Evolutionary conservation across 2,329 filamentous ascomycete species (phyloP).

Genomic region (Ambrosiella xylebori): DNA sequence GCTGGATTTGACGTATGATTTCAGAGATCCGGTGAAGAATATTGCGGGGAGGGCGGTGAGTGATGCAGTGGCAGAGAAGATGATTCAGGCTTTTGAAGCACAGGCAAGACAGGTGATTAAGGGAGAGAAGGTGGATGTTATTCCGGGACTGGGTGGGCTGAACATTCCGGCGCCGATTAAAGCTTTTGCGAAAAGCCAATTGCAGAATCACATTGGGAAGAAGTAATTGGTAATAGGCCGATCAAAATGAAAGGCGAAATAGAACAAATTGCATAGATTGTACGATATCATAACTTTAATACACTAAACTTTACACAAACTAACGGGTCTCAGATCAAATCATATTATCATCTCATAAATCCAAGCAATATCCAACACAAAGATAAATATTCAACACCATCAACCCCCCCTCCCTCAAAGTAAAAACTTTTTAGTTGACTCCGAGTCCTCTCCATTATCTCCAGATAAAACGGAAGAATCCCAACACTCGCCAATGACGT

Average conservation of each 20-base stretch:
- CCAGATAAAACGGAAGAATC: too few relatives aligned
- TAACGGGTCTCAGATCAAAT: too few relatives aligned
- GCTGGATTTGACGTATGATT: slow-evolving; percentile 64
- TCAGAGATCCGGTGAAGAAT: slow-evolving; percentile 76
- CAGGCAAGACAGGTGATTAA: slow-evolving; percentile 45
- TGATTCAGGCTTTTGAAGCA: slow-evolving; percentile 88
- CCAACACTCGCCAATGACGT: too few relatives aligned
- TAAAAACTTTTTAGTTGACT: too few relatives aligned
- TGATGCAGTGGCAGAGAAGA: slow-evolving; percentile 65
- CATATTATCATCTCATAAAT: too few relatives aligned
- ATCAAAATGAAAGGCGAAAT: slow-evolving; percentile 11
- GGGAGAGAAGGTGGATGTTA: slow-evolving; percentile 13
- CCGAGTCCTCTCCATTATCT: too few relatives aligned
- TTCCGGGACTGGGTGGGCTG: slow-evolving; percentile 1
- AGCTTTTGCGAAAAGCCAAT: slow-evolving; percentile 12
- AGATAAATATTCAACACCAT: too few relatives aligned
- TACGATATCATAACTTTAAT: not conserved
- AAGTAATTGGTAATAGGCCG: slow-evolving; percentile 4
- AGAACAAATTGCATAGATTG: not conserved
- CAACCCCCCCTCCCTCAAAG: too few relatives aligned
- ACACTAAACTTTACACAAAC: not conserved
- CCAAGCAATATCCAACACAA: too few relatives aligned
- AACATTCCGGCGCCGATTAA: slow-evolving; percentile 12
- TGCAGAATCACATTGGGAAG: not conserved
- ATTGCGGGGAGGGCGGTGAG: slow-evolving; percentile 67